Conservation (phyloP, 495 filamentous ascomycete species). For the Penicillium desertorum region DNA sequence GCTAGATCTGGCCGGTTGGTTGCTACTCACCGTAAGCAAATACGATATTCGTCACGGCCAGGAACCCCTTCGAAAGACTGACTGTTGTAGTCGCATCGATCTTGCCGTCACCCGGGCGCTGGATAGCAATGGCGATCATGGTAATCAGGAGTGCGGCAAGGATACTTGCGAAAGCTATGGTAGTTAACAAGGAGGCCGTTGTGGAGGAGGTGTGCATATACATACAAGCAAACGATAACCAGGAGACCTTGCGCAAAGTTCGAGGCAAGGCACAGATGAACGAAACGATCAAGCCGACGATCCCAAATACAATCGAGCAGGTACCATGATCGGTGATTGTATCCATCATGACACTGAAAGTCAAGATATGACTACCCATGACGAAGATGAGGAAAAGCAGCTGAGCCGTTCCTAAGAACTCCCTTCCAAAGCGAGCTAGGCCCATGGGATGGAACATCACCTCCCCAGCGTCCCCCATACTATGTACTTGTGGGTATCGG, state of each 20-base stretch:
- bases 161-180: conserved; percentile 55
- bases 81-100: conserved; percentile 18
- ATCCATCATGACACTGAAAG: conserved; percentile 62
- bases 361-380: conserved; percentile 67
- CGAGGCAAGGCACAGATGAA: conserved; percentile 61
- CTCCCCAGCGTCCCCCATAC: conserved; percentile 65
- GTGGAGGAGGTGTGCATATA: not conserved
- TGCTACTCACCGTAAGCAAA: conserved; percentile 30
- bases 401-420: conserved; percentile 59
- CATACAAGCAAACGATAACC: conserved; percentile 55
- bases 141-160: conserved; percentile 63
- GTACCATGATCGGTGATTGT: conserved; percentile 57
- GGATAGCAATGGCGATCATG: conserved; percentile 60
- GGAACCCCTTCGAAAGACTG: conserved; percentile 18
- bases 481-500: conserved; percentile 48
- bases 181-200: not conserved
- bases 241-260: conserved; percentile 54
- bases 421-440: conserved; percentile 57
- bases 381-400: conserved; percentile 67
- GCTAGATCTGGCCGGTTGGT: not conserved
- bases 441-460: conserved; percentile 60
- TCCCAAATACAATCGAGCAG: conserved; percentile 64
- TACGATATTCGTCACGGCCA: conserved; percentile 27
- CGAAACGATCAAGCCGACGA: conserved; percentile 59
- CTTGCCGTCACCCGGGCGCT: conserved; percentile 19